phyloP scores from a whole-genome alignment of 2,329 filamentous ascomycete genomes.

The Allantophomopsis lycopodina region DNA sequence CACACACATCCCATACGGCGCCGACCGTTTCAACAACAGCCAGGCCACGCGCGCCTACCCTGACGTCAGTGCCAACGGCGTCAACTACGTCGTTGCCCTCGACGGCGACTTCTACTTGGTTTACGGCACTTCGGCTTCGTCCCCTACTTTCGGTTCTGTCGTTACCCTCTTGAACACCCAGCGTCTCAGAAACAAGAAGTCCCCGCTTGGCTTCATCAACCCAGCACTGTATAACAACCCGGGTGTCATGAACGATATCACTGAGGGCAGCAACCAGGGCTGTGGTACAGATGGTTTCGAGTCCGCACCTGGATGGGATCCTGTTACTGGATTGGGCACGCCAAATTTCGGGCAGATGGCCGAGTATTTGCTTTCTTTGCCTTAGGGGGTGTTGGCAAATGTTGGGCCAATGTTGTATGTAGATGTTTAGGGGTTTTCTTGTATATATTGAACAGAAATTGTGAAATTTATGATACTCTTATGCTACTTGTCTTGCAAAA shows the following conservation, averaged over 20 bases:
- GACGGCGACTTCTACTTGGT: slow-evolving; percentile 8
- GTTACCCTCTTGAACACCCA: slow-evolving; percentile 26
- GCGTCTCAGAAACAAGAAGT: slow-evolving; percentile 16
- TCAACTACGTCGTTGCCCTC: slow-evolving; percentile 12
- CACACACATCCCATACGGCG: slow-evolving; percentile 10
- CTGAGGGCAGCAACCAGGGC: slow-evolving; percentile 15
- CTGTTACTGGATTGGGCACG: slow-evolving; percentile 17
- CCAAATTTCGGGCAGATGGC: slow-evolving; percentile 4
- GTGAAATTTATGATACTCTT: too few species aligned
- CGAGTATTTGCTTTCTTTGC: not conserved
- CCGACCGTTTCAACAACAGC: slow-evolving; percentile 11
- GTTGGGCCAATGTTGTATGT: too few species aligned
- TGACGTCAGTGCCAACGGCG: slow-evolving; percentile 14
- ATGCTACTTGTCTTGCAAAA: too few species aligned
- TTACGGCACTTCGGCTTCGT: slow-evolving; percentile 21
- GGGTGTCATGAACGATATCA: slow-evolving; percentile 15
- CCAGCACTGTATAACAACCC: slow-evolving; percentile 12
- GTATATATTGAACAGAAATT: too few species aligned
- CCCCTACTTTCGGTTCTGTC: slow-evolving; percentile 42
- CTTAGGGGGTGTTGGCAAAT: too few species aligned
- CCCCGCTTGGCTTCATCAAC: slow-evolving; percentile 22
- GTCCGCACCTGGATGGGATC: slow-evolving; percentile 18
- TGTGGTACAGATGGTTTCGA: slow-evolving; percentile 18
- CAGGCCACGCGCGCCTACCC: slow-evolving; percentile 16
- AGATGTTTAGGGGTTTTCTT: too few species aligned